These are phyloP conservation scores for Solidago caesia DNA, from an alignment of 129 eudicot genomes.

Conservation along the genomic window DNA sequence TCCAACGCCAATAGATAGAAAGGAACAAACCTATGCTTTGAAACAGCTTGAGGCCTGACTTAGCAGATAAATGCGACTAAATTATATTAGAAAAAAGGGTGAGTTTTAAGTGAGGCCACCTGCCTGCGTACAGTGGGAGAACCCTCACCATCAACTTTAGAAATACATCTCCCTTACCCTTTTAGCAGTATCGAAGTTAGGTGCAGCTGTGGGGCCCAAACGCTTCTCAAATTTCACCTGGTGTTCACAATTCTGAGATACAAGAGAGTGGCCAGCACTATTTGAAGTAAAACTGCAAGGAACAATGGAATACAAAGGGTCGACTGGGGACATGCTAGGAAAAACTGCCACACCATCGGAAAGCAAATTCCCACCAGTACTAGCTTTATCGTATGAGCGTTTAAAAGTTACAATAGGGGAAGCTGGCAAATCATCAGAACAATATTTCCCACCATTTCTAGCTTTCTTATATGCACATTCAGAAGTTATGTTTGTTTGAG, in stretches of 20 bases:
- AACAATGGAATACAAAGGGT: constrained; percentile 81
- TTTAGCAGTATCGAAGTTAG: constrained; percentile 18
- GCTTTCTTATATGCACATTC: not conserved
- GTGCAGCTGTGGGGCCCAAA: constrained; percentile 22
- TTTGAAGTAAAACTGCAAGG: constrained; percentile 71
- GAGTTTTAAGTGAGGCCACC: constrained; percentile 46
- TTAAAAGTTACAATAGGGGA: not conserved
- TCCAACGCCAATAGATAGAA: not conserved
- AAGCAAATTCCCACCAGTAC: constrained; percentile 20
- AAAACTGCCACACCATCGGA: constrained; percentile 41
- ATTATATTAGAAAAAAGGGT: constrained; percentile 8
- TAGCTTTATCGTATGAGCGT: constrained; percentile 2
- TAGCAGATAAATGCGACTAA: constrained; percentile 11
- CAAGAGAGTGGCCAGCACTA: constrained; percentile 3
- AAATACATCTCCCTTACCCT: constrained; percentile 14
- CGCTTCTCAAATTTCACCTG: constrained; percentile 15
- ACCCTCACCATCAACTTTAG: constrained; percentile 22
- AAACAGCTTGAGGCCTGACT: constrained; percentile 83
- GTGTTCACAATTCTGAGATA: constrained; percentile 27
- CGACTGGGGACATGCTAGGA: constrained; percentile 41
- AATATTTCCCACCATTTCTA: not conserved
- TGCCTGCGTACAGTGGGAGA: constrained; percentile 36
- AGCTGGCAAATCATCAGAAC: not conserved
- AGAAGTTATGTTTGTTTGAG: constrained; percentile 50
- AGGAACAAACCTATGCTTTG: constrained; percentile 71